Base-by-base conservation (phyloP, 257 asterid genomes). In the Ophiorrhiza pumila region DNA sequence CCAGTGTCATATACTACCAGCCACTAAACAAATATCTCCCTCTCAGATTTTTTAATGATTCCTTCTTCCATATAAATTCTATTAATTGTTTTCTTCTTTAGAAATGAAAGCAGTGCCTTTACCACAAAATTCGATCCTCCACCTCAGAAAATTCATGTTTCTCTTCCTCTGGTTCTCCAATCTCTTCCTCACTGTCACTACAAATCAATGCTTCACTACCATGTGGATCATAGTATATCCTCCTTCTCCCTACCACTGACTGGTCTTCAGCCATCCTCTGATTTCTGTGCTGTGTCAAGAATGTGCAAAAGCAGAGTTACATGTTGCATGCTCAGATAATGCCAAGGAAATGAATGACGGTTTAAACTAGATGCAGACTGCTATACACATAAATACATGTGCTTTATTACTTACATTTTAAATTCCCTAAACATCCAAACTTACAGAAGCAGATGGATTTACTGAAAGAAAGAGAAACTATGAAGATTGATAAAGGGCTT, bases 211-310 rank as follows among this genome's bases (percentile, higher is more conserved):
- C 91, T 90, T 95, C 99, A 65, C 96, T 85, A 74, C 96, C 94
- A 74, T 87, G 89, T 68, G 84, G 86, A 80, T 92, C 97, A 79
- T 94, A 95, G 83, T 95, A 95, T 72, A 95, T 95, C 45, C 92
- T 91, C 74, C 97, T 87, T 68, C 93, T 90, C 78, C 98, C 98
- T 55, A 87, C 82, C 43, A 92, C 97, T 37, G 99, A 90, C 74
- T 95, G 98, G 77, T 95, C 99, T 80, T 90, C 98, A 69, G 96
- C 87, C 98, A 90, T 95, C 87, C 97, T 86, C 88, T 87, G 98
- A 81, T 92, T 95, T 83, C 97, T 90, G 97, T 80, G 83, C 83
- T 79, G 84, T 76, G 87, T 77, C 74, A 85, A 20, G 23, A 41
- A 47, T 47, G 45, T n/a, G 31, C 47, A 74, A 29, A 64, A 53